Evolutionary conservation across 2,329 filamentous ascomycete species (phyloP).

Genomic region (Fusarium stilboides): DNA sequence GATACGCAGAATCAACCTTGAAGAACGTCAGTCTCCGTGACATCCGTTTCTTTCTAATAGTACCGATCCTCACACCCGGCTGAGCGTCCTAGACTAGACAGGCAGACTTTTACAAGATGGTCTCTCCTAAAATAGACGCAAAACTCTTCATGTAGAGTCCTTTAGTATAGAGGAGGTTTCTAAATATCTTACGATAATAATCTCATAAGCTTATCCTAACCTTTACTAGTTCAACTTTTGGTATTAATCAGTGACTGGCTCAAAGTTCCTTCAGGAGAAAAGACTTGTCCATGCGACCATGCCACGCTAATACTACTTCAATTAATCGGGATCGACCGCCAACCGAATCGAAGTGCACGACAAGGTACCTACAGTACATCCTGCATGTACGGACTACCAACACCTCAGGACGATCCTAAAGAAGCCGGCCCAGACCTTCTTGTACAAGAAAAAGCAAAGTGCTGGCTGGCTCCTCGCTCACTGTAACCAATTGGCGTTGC

Average conservation of each 20-base stretch:
- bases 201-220: not conserved
- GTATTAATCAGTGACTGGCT: not conserved
- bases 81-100: too few relatives aligned
- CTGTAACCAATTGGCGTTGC: conserved; percentile 32
- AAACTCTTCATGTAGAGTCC: conserved; percentile 9
- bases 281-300: conserved; percentile 8
- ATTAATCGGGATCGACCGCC: conserved; percentile 35
- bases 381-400: conserved; percentile 16
- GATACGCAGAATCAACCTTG: conserved; percentile 19
- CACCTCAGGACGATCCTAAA: conserved; percentile 15
- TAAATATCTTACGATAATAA: not conserved
- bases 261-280: not conserved
- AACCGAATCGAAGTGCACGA: conserved; percentile 22
- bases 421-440: conserved; percentile 31
- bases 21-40: conserved; percentile 8
- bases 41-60: conserved; percentile 14
- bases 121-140: too few relatives aligned
- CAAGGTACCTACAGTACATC: conserved; percentile 11
- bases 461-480: conserved; percentile 3
- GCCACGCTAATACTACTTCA: conserved; percentile 19
- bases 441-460: conserved; percentile 37
- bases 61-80: too few relatives aligned
- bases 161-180: not conserved
- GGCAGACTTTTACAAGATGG: not conserved
- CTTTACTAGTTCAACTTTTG: not conserved